Conservation (phyloP, 768 basidiomycete species). For the Rhizopogon roseolus region DNA sequence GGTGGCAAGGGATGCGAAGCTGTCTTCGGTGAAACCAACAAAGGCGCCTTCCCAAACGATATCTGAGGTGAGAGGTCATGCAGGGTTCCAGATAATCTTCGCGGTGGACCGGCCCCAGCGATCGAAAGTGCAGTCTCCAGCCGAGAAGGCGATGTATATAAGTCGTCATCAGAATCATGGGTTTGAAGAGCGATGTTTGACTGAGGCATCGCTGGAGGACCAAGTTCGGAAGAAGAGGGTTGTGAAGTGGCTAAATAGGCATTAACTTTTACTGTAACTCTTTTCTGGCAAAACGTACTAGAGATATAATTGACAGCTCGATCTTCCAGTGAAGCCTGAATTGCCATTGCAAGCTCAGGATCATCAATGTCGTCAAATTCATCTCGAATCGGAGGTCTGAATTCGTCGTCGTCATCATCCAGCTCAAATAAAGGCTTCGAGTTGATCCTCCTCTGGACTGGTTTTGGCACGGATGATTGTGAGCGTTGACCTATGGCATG, state of each 20-base stretch:
- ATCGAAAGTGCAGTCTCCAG: constrained; percentile 67
- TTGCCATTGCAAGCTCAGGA: constrained; percentile 50
- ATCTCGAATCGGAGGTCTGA: constrained; percentile 12
- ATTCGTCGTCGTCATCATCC: constrained; percentile 42
- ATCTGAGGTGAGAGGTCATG: constrained; percentile 15
- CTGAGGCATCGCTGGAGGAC: neutral
- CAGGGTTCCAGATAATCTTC: constrained; percentile 8
- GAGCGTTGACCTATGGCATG: constrained; percentile 50
- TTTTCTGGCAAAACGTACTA: neutral
- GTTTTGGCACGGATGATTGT: constrained; percentile 22
- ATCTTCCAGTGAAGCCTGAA: constrained; percentile 55
- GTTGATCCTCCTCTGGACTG: constrained; percentile 29
- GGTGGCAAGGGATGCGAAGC: neutral
- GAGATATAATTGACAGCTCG: neutral
- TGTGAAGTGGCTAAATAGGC: neutral
- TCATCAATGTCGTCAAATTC: constrained; percentile 44
- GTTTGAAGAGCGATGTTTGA: neutral
- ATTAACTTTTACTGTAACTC: neutral
- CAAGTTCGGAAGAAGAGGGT: constrained; percentile 5
- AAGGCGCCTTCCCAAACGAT: constrained; percentile 34
- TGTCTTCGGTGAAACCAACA: constrained; percentile 19
- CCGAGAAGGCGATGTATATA: constrained; percentile 47
- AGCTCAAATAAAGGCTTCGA: constrained; percentile 48
- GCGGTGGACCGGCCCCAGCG: constrained; percentile 48
- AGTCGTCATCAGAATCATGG: constrained; percentile 37